Evolutionary conservation across 2,329 filamentous ascomycete species (phyloP).

Genomic region (Emergomyces africanus): DNA sequence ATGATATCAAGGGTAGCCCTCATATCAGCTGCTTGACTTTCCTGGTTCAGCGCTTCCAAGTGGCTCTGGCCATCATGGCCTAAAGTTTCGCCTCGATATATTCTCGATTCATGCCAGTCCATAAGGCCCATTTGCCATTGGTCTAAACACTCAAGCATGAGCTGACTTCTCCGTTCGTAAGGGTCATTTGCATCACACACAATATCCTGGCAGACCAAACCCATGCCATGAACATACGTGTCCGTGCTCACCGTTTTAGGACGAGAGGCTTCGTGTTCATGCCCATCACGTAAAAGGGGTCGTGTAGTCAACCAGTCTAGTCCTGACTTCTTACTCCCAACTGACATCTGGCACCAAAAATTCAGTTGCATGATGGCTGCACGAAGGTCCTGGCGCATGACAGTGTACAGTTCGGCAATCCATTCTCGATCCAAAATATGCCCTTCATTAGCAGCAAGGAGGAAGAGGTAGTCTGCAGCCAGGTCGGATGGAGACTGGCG

Average conservation of each 20-base stretch:
- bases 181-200: conserved; percentile 26
- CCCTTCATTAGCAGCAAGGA: conserved; percentile 78
- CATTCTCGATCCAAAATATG: conserved; percentile 60
- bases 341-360: conserved; percentile 93
- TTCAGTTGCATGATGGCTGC: conserved; percentile 73
- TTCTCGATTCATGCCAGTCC: conserved; percentile 39
- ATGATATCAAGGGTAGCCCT: conserved; percentile 27
- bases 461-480: conserved; percentile 65
- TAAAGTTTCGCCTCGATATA: background rate
- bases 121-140: conserved; percentile 55
- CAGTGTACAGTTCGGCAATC: conserved; percentile 56
- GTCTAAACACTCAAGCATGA: conserved; percentile 52
- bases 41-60: conserved; percentile 19
- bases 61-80: background rate
- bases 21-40: conserved; percentile 21
- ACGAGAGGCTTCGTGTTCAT: conserved; percentile 53
- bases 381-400: conserved; percentile 59
- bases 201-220: conserved; percentile 54
- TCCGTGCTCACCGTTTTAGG: conserved; percentile 69
- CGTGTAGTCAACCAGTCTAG: conserved; percentile 79
- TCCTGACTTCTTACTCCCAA: conserved; percentile 78
- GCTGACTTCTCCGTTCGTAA: conserved; percentile 45
- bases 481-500: conserved; percentile 51
- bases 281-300: conserved; percentile 59
- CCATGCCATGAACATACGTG: conserved; percentile 70